phyloP scores from a whole-genome alignment of 2,329 filamentous ascomycete genomes.

The Colletotrichum tofieldiae region DNA sequence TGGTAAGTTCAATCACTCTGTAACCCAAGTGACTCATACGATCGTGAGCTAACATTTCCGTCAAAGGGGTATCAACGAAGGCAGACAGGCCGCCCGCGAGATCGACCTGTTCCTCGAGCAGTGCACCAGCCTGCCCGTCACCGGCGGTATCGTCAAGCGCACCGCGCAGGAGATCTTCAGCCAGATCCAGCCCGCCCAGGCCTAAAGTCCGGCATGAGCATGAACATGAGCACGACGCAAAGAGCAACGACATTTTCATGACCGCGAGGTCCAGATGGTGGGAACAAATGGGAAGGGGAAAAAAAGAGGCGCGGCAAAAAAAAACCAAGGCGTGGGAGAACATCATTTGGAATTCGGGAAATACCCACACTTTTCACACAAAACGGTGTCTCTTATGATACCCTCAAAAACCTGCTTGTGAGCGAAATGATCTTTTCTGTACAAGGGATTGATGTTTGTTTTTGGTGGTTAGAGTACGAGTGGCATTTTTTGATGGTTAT shows the following conservation, averaged over 20 bases:
- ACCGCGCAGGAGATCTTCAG: slow-evolving; percentile 80
- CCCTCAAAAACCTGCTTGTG: slow-evolving; percentile 6
- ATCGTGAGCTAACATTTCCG: slow-evolving; percentile 52
- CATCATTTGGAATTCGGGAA: slow-evolving; percentile 5
- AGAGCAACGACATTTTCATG: background rate
- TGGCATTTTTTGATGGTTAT: background rate
- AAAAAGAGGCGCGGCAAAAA: background rate
- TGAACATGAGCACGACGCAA: background rate
- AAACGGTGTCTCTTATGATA: slow-evolving; percentile 20
- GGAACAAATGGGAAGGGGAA: background rate
- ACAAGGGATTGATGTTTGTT: background rate
- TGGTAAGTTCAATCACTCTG: slow-evolving; percentile 74
- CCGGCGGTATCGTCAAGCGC: slow-evolving; percentile 92
- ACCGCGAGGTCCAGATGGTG: slow-evolving; percentile 3
- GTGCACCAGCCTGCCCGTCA: slow-evolving; percentile 86
- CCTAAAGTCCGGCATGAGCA: slow-evolving; percentile 34
- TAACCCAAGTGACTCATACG: background rate
- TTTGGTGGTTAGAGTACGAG: background rate
- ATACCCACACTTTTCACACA: slow-evolving; percentile 14
- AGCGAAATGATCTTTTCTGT: slow-evolving; percentile 3
- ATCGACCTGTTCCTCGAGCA: slow-evolving; percentile 90
- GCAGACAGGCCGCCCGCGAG: slow-evolving; percentile 91
- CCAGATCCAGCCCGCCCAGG: slow-evolving; percentile 45
- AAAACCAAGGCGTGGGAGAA: slow-evolving; percentile 3
- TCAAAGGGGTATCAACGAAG: slow-evolving; percentile 96